phyloP scores from a whole-genome alignment of 441 rosid species.

The Erodium texanum region DNA sequence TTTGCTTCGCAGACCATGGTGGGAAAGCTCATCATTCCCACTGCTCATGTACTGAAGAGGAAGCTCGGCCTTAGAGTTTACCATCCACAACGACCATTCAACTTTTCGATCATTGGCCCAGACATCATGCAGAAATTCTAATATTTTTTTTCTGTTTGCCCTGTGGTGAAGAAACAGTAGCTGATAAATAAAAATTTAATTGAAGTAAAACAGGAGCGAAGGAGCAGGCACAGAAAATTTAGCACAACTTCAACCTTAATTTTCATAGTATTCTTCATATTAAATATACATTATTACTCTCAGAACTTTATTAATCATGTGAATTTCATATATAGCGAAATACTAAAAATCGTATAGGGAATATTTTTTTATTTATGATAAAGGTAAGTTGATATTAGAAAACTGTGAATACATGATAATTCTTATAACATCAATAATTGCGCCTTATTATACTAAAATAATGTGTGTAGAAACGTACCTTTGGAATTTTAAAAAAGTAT shows the following conservation, averaged over 20 bases:
- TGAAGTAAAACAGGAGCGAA: constrained; percentile 10
- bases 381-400: neutral
- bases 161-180: constrained; percentile 27
- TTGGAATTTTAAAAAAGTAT: constrained; percentile 66
- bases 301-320: neutral
- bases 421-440: neutral
- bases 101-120: constrained; percentile 84
- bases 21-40: constrained; percentile 39
- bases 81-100: constrained; percentile 99
- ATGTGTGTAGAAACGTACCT: constrained; percentile 40
- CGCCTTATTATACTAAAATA: neutral
- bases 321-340: neutral
- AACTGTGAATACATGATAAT: neutral
- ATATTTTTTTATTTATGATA: neutral
- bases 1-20: neutral
- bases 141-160: constrained; percentile 49
- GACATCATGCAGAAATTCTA: constrained; percentile 49
- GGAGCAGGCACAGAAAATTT: neutral
- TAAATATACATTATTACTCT: neutral
- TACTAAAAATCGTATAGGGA: neutral
- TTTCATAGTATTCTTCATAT: neutral
- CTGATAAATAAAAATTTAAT: neutral
- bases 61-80: constrained; percentile 85
- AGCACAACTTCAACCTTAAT: neutral
- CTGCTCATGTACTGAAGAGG: constrained; percentile 77